These are phyloP conservation scores for Alternaria metachromatica DNA, from an alignment of 2,329 filamentous ascomycete genomes.

Conservation along the genomic window DNA sequence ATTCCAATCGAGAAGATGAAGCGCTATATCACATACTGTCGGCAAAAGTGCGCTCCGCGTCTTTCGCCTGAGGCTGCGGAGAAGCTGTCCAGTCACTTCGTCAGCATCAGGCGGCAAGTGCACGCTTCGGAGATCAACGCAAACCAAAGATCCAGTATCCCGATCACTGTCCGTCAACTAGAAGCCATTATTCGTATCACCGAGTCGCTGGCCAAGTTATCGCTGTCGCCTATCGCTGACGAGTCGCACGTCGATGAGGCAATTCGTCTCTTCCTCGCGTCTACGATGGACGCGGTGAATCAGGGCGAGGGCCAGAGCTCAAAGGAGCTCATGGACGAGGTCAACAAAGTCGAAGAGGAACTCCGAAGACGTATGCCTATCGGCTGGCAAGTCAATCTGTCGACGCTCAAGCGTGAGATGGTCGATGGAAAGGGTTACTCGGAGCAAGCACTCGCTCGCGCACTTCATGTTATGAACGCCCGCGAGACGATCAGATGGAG, in stretches of 20 bases:
- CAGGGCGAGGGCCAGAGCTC: conserved; percentile 81
- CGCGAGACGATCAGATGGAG: conserved; percentile 85
- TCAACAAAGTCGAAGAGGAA: conserved; percentile 85
- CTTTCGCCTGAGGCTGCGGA: conserved; percentile 90
- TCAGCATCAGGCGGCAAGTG: conserved; percentile 92
- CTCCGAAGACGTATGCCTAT: conserved; percentile 86
- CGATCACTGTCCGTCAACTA: conserved; percentile 95
- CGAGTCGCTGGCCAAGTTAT: conserved; percentile 91
- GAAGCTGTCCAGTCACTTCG: conserved; percentile 96
- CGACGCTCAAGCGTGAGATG: conserved; percentile 86
- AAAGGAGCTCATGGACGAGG: conserved; percentile 90
- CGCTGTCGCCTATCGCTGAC: conserved; percentile 82
- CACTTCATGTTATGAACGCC: conserved; percentile 83
- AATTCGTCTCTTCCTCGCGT: conserved; percentile 93
- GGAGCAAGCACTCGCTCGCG: conserved; percentile 83
- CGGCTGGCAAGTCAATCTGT: conserved; percentile 91
- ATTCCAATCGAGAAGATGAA: conserved; percentile 97
- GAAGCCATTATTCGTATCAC: conserved; percentile 98
- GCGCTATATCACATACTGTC: conserved; percentile 96
- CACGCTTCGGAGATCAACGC: conserved; percentile 89
- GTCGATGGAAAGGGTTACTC: conserved; percentile 89
- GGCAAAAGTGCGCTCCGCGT: conserved; percentile 89
- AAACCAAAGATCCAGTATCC: conserved; percentile 89
- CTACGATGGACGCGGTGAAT: conserved; percentile 96
- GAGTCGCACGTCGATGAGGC: conserved; percentile 96